A percentile compares a stretch with the other conserved stretches of the same genome.
These are phyloP conservation scores for Clonostachys chloroleuca DNA, from an alignment of 2,329 filamentous ascomycete genomes.

Conservation along the genomic window DNA sequence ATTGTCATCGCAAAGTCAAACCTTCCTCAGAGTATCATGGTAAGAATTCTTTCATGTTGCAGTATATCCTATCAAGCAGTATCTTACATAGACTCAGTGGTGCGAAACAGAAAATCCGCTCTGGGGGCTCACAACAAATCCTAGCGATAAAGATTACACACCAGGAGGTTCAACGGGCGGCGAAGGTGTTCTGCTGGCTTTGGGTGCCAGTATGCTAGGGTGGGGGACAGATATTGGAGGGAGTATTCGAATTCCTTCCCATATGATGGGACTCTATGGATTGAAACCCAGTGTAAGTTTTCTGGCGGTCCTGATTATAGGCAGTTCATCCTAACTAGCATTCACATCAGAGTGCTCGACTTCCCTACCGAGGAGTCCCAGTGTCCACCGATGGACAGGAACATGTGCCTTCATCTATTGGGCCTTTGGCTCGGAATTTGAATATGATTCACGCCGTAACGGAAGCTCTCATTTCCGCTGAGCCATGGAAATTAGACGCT, in stretches of 20 bases:
- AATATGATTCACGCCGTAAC: constrained; percentile 41
- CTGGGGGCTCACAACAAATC: constrained; percentile 81
- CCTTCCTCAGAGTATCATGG: constrained; percentile 51
- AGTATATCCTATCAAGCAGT: neutral
- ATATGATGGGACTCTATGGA: constrained; percentile 81
- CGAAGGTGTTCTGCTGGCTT: constrained; percentile 76
- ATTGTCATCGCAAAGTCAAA: constrained; percentile 93
- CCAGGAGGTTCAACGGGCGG: constrained; percentile 90
- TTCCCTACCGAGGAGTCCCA: constrained; percentile 53
- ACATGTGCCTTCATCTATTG: constrained; percentile 59
- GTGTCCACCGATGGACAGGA: constrained; percentile 62
- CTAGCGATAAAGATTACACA: constrained; percentile 78
- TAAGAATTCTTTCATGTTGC: constrained; percentile 47
- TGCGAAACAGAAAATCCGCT: constrained; percentile 33
- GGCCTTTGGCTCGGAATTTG: constrained; percentile 45
- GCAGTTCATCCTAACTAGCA: neutral
- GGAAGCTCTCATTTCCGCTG: constrained; percentile 36
- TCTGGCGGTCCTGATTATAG: neutral
- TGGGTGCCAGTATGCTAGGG: constrained; percentile 73
- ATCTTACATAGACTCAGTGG: constrained; percentile 6
- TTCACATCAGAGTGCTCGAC: constrained; percentile 39
- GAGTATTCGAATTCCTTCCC: constrained; percentile 79
- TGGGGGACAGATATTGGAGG: constrained; percentile 93
- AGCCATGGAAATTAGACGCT: constrained; percentile 51
- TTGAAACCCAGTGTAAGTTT: constrained; percentile 18